Evolutionary conservation across 306 rosid genomes (phyloP).

Genomic region (Fagus sylvatica): DNA sequence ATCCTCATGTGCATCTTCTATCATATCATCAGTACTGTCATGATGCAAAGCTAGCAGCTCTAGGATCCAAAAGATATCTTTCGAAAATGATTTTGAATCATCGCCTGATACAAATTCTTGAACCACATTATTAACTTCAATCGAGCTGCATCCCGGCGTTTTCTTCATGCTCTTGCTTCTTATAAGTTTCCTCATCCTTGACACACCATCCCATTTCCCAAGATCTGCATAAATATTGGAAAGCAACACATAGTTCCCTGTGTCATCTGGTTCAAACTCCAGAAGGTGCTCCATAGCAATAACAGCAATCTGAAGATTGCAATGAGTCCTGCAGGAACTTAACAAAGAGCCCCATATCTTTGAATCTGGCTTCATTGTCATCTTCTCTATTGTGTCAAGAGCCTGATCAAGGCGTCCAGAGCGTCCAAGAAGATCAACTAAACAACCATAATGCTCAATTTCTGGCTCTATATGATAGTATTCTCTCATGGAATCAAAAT

Average conservation of each 20-base stretch:
- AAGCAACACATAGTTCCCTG: slow-evolving; percentile 77
- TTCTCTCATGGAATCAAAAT: slow-evolving; percentile 55
- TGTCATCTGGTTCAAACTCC: slow-evolving; percentile 79
- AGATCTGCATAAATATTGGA: slow-evolving; percentile 74
- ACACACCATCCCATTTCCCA: slow-evolving; percentile 74
- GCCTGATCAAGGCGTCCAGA: slow-evolving; percentile 63
- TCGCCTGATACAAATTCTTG: slow-evolving; percentile 67
- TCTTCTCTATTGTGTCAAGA: slow-evolving; percentile 51
- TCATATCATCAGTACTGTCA: slow-evolving; percentile 21
- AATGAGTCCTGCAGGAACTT: slow-evolving; percentile 64
- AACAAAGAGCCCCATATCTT: slow-evolving; percentile 86
- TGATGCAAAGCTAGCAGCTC: slow-evolving; percentile 42
- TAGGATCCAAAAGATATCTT: slow-evolving; percentile 52
- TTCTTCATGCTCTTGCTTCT: slow-evolving; percentile 61
- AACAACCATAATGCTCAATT: slow-evolving; percentile 77
- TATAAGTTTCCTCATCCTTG: slow-evolving; percentile 58
- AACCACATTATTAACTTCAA: slow-evolving; percentile 59
- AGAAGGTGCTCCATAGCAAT: slow-evolving; percentile 59
- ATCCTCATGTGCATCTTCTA: slow-evolving; percentile 24
- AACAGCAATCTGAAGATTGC: slow-evolving; percentile 62
- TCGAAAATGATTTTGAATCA: slow-evolving; percentile 52
- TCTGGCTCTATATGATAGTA: slow-evolving; percentile 44
- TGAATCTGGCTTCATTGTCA: slow-evolving; percentile 70
- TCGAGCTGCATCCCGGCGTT: slow-evolving; percentile 73
- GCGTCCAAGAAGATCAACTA: slow-evolving; percentile 85